Evolutionary conservation across 2,329 filamentous ascomycete genomes (phyloP).

Genomic region (Zasmidium cellare): DNA sequence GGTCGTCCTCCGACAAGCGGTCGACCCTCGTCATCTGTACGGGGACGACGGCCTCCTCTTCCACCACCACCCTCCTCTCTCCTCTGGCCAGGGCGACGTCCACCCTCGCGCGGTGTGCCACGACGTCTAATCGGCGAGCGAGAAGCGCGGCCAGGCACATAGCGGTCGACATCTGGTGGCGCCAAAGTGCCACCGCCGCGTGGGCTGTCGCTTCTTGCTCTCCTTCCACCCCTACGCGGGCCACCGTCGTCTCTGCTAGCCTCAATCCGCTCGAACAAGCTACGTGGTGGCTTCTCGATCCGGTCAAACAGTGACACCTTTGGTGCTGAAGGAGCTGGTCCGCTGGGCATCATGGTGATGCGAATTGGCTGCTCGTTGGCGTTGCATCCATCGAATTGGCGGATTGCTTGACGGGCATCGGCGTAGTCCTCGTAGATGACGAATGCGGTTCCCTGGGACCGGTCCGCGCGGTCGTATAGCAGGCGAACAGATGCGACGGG

Average conservation of each 20-base stretch:
- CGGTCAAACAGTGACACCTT: constrained; percentile 44
- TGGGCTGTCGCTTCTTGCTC: constrained; percentile 43
- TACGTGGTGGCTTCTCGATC: constrained; percentile 54
- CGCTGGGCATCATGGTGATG: constrained; percentile 65
- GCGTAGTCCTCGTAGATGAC: constrained; percentile 73
- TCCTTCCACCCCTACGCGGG: constrained; percentile 15
- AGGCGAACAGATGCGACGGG: constrained; percentile 68
- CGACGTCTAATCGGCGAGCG: constrained; percentile 59
- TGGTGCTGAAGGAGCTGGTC: constrained; percentile 44
- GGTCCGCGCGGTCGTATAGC: constrained; percentile 82
- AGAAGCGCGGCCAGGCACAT: constrained; percentile 62
- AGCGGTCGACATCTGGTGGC: constrained; percentile 73
- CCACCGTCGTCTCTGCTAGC: constrained; percentile 35
- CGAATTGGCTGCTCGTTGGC: constrained; percentile 80
- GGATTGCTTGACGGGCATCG: constrained; percentile 73
- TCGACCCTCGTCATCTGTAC: constrained; percentile 50
- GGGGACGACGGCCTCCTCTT: constrained; percentile 35
- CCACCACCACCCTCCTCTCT: constrained; percentile 47
- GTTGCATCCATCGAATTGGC: constrained; percentile 85
- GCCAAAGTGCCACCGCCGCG: constrained; percentile 56
- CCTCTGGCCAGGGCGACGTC: constrained; percentile 47
- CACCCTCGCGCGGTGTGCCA: constrained; percentile 47
- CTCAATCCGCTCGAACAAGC: constrained; percentile 66
- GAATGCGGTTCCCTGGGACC: constrained; percentile 80
- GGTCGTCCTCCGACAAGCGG: constrained; percentile 49